Percentiles rank a stretch among this genome's conserved stretches.
Conservation (phyloP, 148 eudicot species). For the Persicaria tinctoria region DNA sequence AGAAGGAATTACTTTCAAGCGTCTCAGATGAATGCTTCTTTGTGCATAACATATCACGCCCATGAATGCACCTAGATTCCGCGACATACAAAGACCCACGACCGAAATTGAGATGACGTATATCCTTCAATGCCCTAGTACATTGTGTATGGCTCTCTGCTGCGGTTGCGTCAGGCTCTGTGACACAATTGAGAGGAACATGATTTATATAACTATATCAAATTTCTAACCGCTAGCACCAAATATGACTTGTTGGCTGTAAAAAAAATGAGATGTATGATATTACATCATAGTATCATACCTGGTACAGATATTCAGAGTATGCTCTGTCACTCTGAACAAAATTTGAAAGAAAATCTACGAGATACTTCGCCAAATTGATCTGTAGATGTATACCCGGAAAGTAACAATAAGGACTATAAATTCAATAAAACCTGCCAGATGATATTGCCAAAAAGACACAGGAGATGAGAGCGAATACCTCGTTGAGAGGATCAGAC, state of each 20-base stretch:
- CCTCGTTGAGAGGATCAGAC: slow-evolving; percentile 85
- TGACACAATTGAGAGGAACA: slow-evolving; percentile 12
- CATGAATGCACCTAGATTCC: background rate
- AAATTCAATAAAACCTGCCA: background rate
- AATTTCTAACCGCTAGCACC: background rate
- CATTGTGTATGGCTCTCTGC: slow-evolving; percentile 50
- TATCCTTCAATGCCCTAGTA: slow-evolving; percentile 31
- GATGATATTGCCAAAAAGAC: background rate
- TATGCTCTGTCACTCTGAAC: slow-evolving; percentile 47
- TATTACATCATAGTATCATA: slow-evolving; percentile 4
- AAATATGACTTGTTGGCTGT: too few species aligned
- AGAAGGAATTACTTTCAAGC: slow-evolving; percentile 1
- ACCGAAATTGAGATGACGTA: slow-evolving; percentile 1
- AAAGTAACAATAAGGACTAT: background rate
- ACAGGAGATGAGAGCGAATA: slow-evolving; percentile 13
- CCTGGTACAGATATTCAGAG: slow-evolving; percentile 83
- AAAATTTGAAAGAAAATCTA: slow-evolving; percentile 55
- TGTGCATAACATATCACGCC: background rate
- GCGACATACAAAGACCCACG: background rate
- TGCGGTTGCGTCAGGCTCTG: slow-evolving; percentile 77
- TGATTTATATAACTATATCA: background rate
- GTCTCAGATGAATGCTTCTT: background rate
- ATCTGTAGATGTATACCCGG: slow-evolving; percentile 35
- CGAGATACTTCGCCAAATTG: slow-evolving; percentile 69
- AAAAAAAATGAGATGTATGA: too few species aligned